Conservation (phyloP, 768 basidiomycete genomes). For the Kwoniella sp. region DNA sequence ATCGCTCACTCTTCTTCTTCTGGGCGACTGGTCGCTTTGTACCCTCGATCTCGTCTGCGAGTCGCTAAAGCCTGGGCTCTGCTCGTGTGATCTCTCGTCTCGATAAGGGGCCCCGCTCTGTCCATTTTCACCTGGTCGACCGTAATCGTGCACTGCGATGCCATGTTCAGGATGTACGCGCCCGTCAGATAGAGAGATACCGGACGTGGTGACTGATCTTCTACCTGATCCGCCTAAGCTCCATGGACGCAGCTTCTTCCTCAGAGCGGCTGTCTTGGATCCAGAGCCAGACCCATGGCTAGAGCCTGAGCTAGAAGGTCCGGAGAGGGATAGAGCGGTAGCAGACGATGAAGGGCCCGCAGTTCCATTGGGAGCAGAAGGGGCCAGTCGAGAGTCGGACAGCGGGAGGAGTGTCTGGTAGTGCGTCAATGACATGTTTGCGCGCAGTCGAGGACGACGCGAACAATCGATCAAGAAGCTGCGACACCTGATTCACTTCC, state of each 20-base stretch:
- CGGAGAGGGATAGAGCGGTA: too few relatives aligned
- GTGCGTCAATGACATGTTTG: not conserved
- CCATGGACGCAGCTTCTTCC: constrained; percentile 24
- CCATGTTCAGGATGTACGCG: not conserved
- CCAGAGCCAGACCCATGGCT: constrained; percentile 2
- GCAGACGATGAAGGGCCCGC: too few relatives aligned
- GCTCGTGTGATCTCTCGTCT: not conserved
- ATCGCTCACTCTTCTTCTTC: not conserved
- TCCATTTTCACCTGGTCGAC: not conserved
- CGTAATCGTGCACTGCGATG: not conserved
- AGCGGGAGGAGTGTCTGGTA: not conserved
- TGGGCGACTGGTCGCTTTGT: constrained; percentile 3
- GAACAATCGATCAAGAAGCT: not conserved
- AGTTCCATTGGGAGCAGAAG: not conserved
- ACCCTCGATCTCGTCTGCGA: not conserved
- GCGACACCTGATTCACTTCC: too few relatives aligned
- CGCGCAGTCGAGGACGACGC: too few relatives aligned
- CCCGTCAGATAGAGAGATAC: not conserved
- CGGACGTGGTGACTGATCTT: constrained; percentile 6
- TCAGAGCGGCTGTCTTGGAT: constrained; percentile 3
- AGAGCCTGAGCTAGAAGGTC: constrained; percentile 7
- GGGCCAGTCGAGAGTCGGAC: too few relatives aligned
- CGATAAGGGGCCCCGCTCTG: not conserved
- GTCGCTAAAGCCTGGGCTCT: not conserved
- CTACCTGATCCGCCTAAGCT: constrained; percentile 21